Evolutionary conservation across 2,329 filamentous ascomycete species (phyloP).

Genomic region (Boeremia exigua): DNA sequence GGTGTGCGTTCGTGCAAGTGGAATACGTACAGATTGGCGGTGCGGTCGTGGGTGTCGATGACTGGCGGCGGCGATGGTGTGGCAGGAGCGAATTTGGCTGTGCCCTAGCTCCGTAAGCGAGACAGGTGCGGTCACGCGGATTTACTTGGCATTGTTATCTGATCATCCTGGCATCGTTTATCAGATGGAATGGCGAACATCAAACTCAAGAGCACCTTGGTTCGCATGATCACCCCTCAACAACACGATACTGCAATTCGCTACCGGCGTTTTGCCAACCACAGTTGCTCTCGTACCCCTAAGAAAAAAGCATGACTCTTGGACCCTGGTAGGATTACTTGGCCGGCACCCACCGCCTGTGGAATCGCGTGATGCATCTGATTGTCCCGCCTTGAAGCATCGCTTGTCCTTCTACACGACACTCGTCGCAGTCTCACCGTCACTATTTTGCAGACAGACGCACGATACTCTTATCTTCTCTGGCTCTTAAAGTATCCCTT

Average conservation of each 20-base stretch:
- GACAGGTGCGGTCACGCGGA: slow-evolving; percentile 36
- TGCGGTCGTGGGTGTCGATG: slow-evolving; percentile 43
- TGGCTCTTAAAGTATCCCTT: neutral
- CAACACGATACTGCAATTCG: neutral
- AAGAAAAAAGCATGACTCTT: neutral
- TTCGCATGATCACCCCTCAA: slow-evolving; percentile 2
- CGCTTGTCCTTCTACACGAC: slow-evolving; percentile 9
- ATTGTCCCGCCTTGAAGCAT: slow-evolving; percentile 4
- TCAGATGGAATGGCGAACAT: slow-evolving; percentile 1
- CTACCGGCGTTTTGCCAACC: neutral
- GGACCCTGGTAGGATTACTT: neutral
- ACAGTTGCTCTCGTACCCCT: neutral
- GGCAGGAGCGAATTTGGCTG: slow-evolving; percentile 30
- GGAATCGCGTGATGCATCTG: slow-evolving; percentile 15
- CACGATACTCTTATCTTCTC: neutral
- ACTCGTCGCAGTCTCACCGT: neutral
- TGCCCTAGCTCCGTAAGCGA: slow-evolving; percentile 24
- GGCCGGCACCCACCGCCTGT: slow-evolving; percentile 3
- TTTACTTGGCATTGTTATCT: slow-evolving; percentile 24
- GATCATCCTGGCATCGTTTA: slow-evolving; percentile 4
- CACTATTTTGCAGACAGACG: neutral
- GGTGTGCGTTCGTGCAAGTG: slow-evolving; percentile 10
- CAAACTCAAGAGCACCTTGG: slow-evolving; percentile 1
- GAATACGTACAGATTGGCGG: slow-evolving; percentile 45
- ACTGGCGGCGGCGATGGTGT: slow-evolving; percentile 37